Evolutionary conservation across 1,139 yeast genomes (phyloP).

Genomic region (Scheffersomyces quercinus): DNA sequence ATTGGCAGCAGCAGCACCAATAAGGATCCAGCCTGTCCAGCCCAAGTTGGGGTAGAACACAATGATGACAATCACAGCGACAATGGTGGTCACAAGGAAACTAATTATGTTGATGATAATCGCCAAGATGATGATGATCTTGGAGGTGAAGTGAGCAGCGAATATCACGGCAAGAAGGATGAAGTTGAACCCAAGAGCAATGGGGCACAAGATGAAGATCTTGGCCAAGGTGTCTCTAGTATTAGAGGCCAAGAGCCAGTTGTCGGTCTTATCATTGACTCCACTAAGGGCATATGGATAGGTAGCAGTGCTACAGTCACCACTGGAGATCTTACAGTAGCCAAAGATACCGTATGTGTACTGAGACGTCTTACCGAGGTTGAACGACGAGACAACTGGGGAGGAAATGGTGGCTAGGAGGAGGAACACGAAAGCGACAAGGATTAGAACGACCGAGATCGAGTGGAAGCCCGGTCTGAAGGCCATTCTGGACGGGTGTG

Average conservation of each 20-base stretch:
- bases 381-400: conserved; percentile 42
- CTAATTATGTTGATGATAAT: conserved; percentile 40
- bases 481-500: conserved; percentile 11
- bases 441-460: conserved; percentile 29
- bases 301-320: conserved; percentile 30
- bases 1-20: conserved; percentile 63
- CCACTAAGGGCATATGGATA: conserved; percentile 33
- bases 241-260: conserved; percentile 36
- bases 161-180: conserved; percentile 20
- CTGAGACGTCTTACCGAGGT: conserved; percentile 38
- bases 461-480: conserved; percentile 28
- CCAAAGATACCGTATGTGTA: conserved; percentile 87
- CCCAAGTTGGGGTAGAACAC: conserved; percentile 62
- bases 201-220: conserved; percentile 75
- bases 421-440: conserved; percentile 44
- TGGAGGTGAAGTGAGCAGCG: conserved; percentile 11
- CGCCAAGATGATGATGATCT: conserved; percentile 18
- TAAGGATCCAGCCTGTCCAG: conserved; percentile 71
- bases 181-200: conserved; percentile 77
- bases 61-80: conserved; percentile 55
- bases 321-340: conserved; percentile 48
- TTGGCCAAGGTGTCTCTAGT: conserved; percentile 70
- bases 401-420: conserved; percentile 52
- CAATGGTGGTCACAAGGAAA: conserved; percentile 52
- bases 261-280: conserved; percentile 16